phyloP scores from a whole-genome alignment of 1,139 yeast genomes.

The Yamadazyma kanchanaburiensis region DNA sequence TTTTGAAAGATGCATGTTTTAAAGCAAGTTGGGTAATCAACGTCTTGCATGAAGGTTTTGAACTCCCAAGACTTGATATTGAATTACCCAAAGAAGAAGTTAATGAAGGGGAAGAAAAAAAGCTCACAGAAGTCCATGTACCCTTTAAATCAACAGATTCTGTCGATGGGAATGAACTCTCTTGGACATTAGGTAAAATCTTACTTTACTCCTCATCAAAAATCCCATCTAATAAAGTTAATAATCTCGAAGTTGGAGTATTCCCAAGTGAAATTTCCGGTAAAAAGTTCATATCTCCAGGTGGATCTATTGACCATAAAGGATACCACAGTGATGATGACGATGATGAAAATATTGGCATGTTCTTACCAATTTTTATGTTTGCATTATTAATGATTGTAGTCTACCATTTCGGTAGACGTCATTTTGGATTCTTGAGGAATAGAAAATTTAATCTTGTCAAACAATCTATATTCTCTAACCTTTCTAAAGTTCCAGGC shows the following conservation, averaged over 20 bases:
- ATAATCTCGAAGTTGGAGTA: constrained; percentile 42
- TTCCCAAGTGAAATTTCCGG: constrained; percentile 50
- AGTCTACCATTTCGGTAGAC: constrained; percentile 7
- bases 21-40: constrained; percentile 82
- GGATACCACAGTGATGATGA: constrained; percentile 20
- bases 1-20: constrained; percentile 67
- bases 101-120: constrained; percentile 19
- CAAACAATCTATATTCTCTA: constrained; percentile 12
- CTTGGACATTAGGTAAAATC: constrained; percentile 68
- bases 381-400: constrained; percentile 16
- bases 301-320: constrained; percentile 12
- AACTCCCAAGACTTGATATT: constrained; percentile 60
- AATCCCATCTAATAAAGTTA: constrained; percentile 24
- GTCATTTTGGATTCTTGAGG: constrained; percentile 8
- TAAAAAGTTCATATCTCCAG: constrained; percentile 37
- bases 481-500: constrained; percentile 18
- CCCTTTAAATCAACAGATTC: constrained; percentile 62
- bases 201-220: constrained; percentile 57
- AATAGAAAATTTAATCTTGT: constrained; percentile 12
- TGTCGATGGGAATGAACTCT: constrained; percentile 56
- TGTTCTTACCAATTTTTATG: constrained; percentile 11
- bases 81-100: constrained; percentile 30
- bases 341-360: constrained; percentile 16
- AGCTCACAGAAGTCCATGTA: constrained; percentile 36
- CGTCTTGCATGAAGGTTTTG: constrained; percentile 76